Conservation (phyloP, 352 stramenopile species). For the Globisporangium iwayamae region DNA sequence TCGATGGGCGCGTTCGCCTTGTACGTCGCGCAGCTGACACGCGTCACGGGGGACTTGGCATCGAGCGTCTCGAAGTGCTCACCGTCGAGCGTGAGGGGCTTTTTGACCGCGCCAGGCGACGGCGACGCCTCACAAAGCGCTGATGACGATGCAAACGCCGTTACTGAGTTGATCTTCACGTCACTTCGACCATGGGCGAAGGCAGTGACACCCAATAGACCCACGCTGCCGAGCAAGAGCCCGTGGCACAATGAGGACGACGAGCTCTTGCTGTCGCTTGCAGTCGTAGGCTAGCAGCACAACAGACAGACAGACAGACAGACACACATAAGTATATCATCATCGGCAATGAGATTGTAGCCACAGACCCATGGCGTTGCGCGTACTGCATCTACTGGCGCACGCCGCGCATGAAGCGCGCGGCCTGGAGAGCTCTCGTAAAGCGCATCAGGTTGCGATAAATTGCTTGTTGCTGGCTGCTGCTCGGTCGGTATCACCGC, state of each 20-base stretch:
- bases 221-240: not conserved
- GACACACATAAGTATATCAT: too few species aligned
- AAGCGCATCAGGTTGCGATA: not conserved
- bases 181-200: not conserved
- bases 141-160: not conserved
- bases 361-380: too few species aligned
- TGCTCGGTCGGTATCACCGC: not conserved
- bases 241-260: not conserved
- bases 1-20: constrained; percentile 68
- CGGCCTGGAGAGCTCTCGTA: not conserved
- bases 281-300: not conserved
- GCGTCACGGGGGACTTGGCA: constrained; percentile 31
- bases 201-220: not conserved
- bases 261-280: not conserved
- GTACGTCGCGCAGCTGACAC: constrained; percentile 49
- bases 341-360: too few species aligned
- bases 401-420: not conserved
- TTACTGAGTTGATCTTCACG: too few species aligned
- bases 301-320: not conserved
- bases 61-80: constrained; percentile 36
- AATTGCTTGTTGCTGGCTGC: not conserved
- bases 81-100: constrained; percentile 27
- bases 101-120: too few species aligned
- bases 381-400: not conserved
- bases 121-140: not conserved